Percentiles rank a stretch among this genome's conserved stretches.
Conservation (phyloP, 192 early-diverging fungal species). For the Chytriomyces hyalinus region DNA sequence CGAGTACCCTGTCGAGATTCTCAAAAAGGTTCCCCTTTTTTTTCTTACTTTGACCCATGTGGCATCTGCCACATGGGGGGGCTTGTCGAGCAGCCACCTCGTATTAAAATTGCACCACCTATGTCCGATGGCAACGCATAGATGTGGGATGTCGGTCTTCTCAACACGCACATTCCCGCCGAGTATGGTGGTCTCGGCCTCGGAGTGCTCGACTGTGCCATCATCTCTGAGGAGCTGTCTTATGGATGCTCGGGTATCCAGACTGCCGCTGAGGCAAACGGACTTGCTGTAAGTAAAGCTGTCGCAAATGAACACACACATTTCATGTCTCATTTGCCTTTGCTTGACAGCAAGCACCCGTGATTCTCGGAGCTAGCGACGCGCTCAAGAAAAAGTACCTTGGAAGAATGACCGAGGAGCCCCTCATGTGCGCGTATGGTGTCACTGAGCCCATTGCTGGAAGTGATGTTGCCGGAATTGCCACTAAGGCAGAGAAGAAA, state of each 20-base stretch:
- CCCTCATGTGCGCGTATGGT: constrained; percentile 93
- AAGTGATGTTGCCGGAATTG: constrained; percentile 78
- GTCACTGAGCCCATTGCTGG: constrained; percentile 63
- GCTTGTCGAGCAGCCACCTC: background rate
- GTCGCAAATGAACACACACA: background rate
- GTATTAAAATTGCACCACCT: background rate
- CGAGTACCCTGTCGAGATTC: constrained; percentile 79
- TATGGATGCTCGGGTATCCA: constrained; percentile 95
- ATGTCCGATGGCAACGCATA: background rate
- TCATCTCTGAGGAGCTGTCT: constrained; percentile 91
- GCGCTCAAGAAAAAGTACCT: constrained; percentile 96
- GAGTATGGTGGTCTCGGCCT: constrained; percentile 87
- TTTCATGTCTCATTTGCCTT: background rate
- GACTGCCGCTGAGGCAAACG: constrained; percentile 97
- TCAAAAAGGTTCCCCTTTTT: constrained; percentile 48
- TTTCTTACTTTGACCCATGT: background rate
- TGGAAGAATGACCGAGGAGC: constrained; percentile 94
- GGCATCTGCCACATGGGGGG: background rate
- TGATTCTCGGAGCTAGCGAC: constrained; percentile 86
- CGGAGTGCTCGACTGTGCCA: constrained; percentile 83
- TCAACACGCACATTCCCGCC: constrained; percentile 88
- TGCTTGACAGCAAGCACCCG: constrained; percentile 71
- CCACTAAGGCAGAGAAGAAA: constrained; percentile 78
- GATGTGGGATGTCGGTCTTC: constrained; percentile 91
- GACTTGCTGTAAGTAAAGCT: constrained; percentile 60